A percentile compares a stretch with the other conserved stretches of the same genome.
Evolutionary conservation across 495 filamentous ascomycete genomes (phyloP).

Genomic region (Xylaria acuta): DNA sequence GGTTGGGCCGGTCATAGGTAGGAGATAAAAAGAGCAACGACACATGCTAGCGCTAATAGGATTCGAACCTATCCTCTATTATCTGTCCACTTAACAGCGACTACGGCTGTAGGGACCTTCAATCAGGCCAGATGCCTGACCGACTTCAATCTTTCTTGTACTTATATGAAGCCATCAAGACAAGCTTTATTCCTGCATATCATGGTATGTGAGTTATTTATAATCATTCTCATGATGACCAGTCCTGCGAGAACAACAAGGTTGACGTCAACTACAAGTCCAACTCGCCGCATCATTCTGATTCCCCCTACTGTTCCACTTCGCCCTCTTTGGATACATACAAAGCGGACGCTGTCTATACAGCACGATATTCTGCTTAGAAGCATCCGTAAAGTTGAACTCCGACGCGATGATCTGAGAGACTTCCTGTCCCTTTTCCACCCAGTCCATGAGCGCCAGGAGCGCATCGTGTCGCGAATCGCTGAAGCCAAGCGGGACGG

Average conservation of each 20-base stretch:
- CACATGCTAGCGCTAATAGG: no score
- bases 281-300: slow-evolving; percentile 38
- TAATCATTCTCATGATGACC: background rate
- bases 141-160: no score
- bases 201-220: no score
- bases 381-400: slow-evolving; percentile 42
- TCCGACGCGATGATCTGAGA: slow-evolving; percentile 50
- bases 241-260: background rate
- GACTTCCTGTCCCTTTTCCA: slow-evolving; percentile 51
- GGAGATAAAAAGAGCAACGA: no score
- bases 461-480: slow-evolving; percentile 55
- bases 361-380: slow-evolving; percentile 38
- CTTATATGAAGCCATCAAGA: no score
- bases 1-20: background rate
- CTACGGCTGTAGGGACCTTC: no score
- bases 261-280: slow-evolving; percentile 28
- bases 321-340: slow-evolving; percentile 43
- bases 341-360: slow-evolving; percentile 52
- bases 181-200: no score
- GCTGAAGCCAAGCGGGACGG: slow-evolving; percentile 47
- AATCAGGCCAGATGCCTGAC: no score
- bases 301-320: slow-evolving; percentile 30
- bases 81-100: no score
- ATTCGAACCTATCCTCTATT: no score
- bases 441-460: slow-evolving; percentile 59